Evolutionary conservation across 2,329 filamentous ascomycete genomes (phyloP), one percentile per base, ranked within the genome.

Genomic region (Stagonosporopsis tanaceti): DNA sequence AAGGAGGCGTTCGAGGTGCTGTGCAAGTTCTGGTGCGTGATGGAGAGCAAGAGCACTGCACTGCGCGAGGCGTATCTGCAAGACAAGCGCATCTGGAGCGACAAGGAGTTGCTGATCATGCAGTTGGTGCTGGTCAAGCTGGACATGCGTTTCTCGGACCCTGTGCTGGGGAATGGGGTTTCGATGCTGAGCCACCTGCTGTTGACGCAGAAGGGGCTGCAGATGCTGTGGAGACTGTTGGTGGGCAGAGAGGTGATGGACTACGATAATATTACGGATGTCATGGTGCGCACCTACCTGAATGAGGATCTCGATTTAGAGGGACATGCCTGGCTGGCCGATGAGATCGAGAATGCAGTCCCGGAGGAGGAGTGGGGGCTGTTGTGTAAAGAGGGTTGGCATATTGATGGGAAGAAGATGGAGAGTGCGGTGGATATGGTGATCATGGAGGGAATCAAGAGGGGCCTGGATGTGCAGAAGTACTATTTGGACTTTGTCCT

Each of bases 91-190:
- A 79, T 88, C 45, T 89, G 89, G 82, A 78, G 81, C 9, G 78
- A 89, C 54, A 58, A 71, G 4, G 86, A 91, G 67, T 73, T 95
- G 9, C 84, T 85, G 68, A 80, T 85, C 47, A 81, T 85, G 2
- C 84, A 87, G 41, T 74, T 88, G 57, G 88, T 94, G 77, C 79
- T 91, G 62, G 69, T 91, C 60, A 93, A 94, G 77, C 82, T 95
- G 15, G 82, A 86, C 67, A 86, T 93, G 84, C 81, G 82, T 51
- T 87, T 92, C 74, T 85, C 84, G 55, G 83, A 91, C 62, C 89
- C 90, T 0, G 70, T 85, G 24, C 81, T 81, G 46, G 85, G 84
- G 0, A 80, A 81, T 15, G 80, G 81, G 46, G 76, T 79, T 2
- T 79, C 61, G 6, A 55, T 47, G 22, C 46, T 77, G 7, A 56